Evolutionary conservation across 2,329 filamentous ascomycete genomes (phyloP), one percentile per base, ranked within the genome.

Genomic region (Claviceps spartinae): DNA sequence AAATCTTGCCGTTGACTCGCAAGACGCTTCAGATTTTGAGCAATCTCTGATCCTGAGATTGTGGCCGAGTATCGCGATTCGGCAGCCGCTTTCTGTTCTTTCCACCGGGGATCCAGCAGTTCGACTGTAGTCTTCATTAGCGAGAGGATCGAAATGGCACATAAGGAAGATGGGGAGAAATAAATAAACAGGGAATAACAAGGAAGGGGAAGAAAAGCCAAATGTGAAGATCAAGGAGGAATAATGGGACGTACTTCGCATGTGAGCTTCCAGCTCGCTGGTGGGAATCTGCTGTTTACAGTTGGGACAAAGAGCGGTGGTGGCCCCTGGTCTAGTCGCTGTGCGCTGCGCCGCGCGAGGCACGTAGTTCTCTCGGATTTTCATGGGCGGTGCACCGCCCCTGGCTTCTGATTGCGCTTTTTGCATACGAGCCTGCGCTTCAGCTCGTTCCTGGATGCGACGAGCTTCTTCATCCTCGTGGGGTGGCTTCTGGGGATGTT

Each of bases 21-120:
- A 49, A 97, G 75, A n/a, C 91, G 84, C 73, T 97, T 97, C 56
- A 97, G 78, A 65, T 97, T 96, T 66, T 88, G 90, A 49, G 89
- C 90, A 46, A 95, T 88, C 60, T 97, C 91, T 37, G 78, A 81
- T 3, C 88, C 91, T 1, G 85, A 87, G 9, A 95, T 71, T 61
- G 95, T 96, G 9, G 89, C 90, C 1, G 87, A 81, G 57, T 85
- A 88, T 56, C 91, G 84, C 13, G 86, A 82, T 46, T 95, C 88
- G 16, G 87, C 82, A 66, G 95, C 95, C 53, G 87, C 86, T 59
- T 89, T 88, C 66, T 97, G 90, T 65, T 96, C 90, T 66, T 95
- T 95, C 90, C 91, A 97, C 54, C 86, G 81, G 0, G 91, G 91
- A 65, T 97, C 91, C 54, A 96, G 78, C 47, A 96, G 77, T 69